Base-by-base conservation (phyloP, 768 basidiomycete genomes). In the Epithele typhae region DNA sequence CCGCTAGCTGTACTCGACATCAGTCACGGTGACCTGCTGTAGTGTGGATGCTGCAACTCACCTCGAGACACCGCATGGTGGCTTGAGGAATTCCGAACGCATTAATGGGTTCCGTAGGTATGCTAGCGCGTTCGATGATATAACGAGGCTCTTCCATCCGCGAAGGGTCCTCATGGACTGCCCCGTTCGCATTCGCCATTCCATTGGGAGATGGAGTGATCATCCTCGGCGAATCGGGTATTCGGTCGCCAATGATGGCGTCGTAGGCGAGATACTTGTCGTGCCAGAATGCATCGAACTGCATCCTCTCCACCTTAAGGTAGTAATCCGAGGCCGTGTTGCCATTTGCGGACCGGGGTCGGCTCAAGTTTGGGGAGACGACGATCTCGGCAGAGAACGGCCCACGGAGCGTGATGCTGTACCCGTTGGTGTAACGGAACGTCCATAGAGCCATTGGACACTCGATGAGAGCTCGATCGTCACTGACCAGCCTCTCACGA, bases 1-100 rank as follows among this genome's bases (percentile, higher is more conserved):
- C 88, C 22, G 88, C 88, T 42, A 92, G 72, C 82, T 86, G 55
- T 15, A 40, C 52, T 27, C 48, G 49, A 47, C 50, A 24, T 17
- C 18, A 41, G 48, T 41, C 15, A 18, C 17, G n/a, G n/a, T 25
- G 18, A 27, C 51, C 15, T 40, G 43, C 30, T 58, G 46, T 35
- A 46, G 12, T 2, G n/a, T 4, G 18, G 1, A 37, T 22, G 35
- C 39, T 41, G 15, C 19, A 19, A 51, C 40, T 61, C 74, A 85
- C 84, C 76, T 92, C 89, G 27, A 92, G 68, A 74, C 87, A 90
- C 44, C 89, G 74, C 90, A 91, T 91, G 15, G 89, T 89, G 3
- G 87, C 87, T 60, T 91, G 87, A 5, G 89, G 87, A 43, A 92
- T 88, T 4, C 89, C 89, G 66, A 91, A 92, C 18, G 85, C 86